A percentile compares a stretch with the other conserved stretches of the same genome.
Evolutionary conservation across 2,329 filamentous ascomycete species (phyloP).

Genomic region (Cordyceps farinosa): DNA sequence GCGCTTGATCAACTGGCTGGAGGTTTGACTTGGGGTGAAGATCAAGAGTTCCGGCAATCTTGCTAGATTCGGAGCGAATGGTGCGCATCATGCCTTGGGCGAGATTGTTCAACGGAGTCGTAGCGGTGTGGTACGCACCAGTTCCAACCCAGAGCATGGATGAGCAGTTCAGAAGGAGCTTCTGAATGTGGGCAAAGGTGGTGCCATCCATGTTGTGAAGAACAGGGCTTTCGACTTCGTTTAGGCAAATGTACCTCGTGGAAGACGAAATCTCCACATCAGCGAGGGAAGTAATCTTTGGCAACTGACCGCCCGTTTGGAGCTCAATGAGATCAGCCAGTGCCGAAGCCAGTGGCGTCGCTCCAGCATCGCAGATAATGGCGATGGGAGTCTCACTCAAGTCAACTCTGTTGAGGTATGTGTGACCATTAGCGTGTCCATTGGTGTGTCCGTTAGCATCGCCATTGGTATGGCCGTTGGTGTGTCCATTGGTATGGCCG

Average conservation of each 20-base stretch:
- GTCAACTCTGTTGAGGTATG: conserved; percentile 3
- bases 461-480: background rate
- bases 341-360: conserved; percentile 22
- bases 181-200: conserved; percentile 38
- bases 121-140: conserved; percentile 36
- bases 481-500: background rate
- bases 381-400: conserved; percentile 22
- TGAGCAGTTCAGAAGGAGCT: conserved; percentile 32
- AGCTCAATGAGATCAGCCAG: conserved; percentile 25
- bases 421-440: background rate
- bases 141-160: conserved; percentile 40
- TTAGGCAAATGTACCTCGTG: conserved; percentile 37
- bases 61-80: conserved; percentile 44
- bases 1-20: conserved; percentile 27
- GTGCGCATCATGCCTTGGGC: conserved; percentile 43
- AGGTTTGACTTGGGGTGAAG: conserved; percentile 37
- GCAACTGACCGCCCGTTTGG: conserved; percentile 22
- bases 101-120: conserved; percentile 41
- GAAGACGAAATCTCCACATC: conserved; percentile 19
- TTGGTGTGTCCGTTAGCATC: background rate
- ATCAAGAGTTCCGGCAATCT: conserved; percentile 44
- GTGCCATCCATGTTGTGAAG: conserved; percentile 37
- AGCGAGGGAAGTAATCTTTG: conserved; percentile 22
- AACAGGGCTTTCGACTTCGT: conserved; percentile 43
- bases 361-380: conserved; percentile 25